phyloP scores from a whole-genome alignment of 2,329 filamentous ascomycete genomes.

The Phaeosphaeriaceae sp. region DNA sequence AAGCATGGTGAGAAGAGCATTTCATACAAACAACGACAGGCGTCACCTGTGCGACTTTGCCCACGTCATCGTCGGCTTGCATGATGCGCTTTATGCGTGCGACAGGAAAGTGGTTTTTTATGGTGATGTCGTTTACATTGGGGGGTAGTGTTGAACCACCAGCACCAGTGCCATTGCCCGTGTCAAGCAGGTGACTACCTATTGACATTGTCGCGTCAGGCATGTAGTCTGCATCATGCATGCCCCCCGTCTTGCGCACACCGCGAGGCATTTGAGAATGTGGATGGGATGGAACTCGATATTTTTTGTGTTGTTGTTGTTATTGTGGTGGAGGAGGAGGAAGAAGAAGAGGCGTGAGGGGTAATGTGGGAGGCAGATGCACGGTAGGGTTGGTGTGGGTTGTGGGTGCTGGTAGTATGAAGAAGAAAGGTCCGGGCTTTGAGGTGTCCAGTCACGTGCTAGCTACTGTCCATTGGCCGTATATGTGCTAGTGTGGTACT shows the following conservation, averaged over 20 bases:
- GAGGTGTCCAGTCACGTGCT: slow-evolving; percentile 52
- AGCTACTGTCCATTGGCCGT: slow-evolving; percentile 39
- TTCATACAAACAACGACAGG: slow-evolving; percentile 83
- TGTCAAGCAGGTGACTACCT: slow-evolving; percentile 23
- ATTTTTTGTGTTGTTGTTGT: slow-evolving; percentile 22
- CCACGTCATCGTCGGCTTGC: slow-evolving; percentile 98
- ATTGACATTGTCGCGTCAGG: slow-evolving; percentile 40
- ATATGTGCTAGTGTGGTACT: too few relatives aligned
- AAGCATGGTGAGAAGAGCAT: background rate
- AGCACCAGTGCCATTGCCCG: slow-evolving; percentile 28
- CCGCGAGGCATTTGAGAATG: slow-evolving; percentile 39
- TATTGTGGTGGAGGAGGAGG: slow-evolving; percentile 29
- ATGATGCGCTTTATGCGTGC: slow-evolving; percentile 98
- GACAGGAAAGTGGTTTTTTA: slow-evolving; percentile 95
- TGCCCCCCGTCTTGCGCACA: slow-evolving; percentile 32
- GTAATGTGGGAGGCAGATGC: slow-evolving; percentile 43
- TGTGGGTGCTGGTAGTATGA: slow-evolving; percentile 51
- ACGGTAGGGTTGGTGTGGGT: slow-evolving; percentile 46
- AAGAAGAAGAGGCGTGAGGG: slow-evolving; percentile 27
- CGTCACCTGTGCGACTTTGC: slow-evolving; percentile 97
- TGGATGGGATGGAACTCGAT: slow-evolving; percentile 19
- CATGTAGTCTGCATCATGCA: slow-evolving; percentile 46
- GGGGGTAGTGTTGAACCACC: slow-evolving; percentile 37
- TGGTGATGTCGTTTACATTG: slow-evolving; percentile 65
- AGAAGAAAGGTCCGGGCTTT: slow-evolving; percentile 56